Base-by-base conservation (phyloP, 2,329 filamentous ascomycete genomes). In the Pseudopyrenochaeta lycopersici region DNA sequence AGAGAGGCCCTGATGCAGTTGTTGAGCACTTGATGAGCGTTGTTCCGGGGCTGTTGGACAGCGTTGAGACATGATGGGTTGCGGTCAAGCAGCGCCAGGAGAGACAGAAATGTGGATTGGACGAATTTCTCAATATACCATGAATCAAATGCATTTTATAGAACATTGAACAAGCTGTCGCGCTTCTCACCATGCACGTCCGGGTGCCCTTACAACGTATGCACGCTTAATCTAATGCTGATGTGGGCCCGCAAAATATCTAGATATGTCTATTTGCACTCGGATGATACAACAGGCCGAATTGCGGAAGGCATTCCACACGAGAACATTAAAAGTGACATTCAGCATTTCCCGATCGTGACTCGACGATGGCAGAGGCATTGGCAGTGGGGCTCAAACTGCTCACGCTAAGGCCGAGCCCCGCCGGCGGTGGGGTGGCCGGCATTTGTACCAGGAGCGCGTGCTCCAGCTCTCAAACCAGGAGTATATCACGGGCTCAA, bases 1-100 rank as follows among this genome's bases (percentile, higher is more conserved):
- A 83, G 55, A 77, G 73, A 48, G 83, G 83, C 0, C 82, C 83
- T 0, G 83, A 85, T 67, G 83, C 80, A 3, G 76, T 85, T n/a
- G 81, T 85, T 1, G 81, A 83, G 46, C 82, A 81, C 64, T 67
- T 85, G 40, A 70, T 77, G 33, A 77, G 80, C 60, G 68, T 78
- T 46, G 60, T 81, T 14, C 78, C 78, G 7, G 54, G 41, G 17
- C 46, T 74, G 38, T 61, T 67, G 38, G 63, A 71, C n/a, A 54
- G 41, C 6, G 15, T 47, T 17, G 23, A 44, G n/a, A 38, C 20
- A 29, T 46, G 30, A 45, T 27, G 23, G 23, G 23, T 27, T 9
- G 23, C 4, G 23, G 23, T n/a, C n/a, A 9, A 27, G 4, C 4
- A 27, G 23, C 4, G 23, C 9, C 23, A 27, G 9, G 4, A 27